Conservation (phyloP, 805 yeast genomes). For the Yueomyces sinensis region DNA sequence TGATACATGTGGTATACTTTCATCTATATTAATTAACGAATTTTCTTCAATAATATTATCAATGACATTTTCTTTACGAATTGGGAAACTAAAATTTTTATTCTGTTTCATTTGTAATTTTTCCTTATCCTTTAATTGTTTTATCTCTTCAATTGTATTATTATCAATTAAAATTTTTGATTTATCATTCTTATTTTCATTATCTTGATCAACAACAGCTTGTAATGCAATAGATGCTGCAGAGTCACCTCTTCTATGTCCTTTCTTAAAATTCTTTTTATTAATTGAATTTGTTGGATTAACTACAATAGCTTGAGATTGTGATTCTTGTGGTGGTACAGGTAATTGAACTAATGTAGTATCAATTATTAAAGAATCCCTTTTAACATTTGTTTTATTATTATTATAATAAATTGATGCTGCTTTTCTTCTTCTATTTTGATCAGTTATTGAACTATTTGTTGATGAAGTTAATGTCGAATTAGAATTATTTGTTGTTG, state of each 20-base stretch:
- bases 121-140: too few relatives aligned
- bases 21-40: too few relatives aligned
- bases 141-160: too few relatives aligned
- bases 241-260: conserved; percentile 28
- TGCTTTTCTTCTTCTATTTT: conserved; percentile 16
- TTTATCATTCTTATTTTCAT: too few relatives aligned
- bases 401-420: not conserved
- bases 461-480: conserved; percentile 25
- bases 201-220: conserved; percentile 70
- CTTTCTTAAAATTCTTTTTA: conserved; percentile 19
- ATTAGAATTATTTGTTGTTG: conserved; percentile 11
- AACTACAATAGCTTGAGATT: conserved; percentile 36
- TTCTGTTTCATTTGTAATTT: too few relatives aligned
- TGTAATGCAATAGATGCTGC: conserved; percentile 59
- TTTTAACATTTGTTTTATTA: conserved; percentile 2
- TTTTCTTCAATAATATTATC: too few relatives aligned
- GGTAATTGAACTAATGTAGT: conserved; percentile 33
- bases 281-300: conserved; percentile 15
- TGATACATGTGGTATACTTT: too few relatives aligned
- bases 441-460: not conserved
- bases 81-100: too few relatives aligned
- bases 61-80: too few relatives aligned
- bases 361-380: conserved; percentile 24
- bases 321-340: conserved; percentile 57
- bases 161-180: too few relatives aligned